A percentile compares a stretch with the other conserved stretches of the same genome.
Conservation (phyloP, 768 basidiomycete species). For the Rhodocollybia butyracea region DNA sequence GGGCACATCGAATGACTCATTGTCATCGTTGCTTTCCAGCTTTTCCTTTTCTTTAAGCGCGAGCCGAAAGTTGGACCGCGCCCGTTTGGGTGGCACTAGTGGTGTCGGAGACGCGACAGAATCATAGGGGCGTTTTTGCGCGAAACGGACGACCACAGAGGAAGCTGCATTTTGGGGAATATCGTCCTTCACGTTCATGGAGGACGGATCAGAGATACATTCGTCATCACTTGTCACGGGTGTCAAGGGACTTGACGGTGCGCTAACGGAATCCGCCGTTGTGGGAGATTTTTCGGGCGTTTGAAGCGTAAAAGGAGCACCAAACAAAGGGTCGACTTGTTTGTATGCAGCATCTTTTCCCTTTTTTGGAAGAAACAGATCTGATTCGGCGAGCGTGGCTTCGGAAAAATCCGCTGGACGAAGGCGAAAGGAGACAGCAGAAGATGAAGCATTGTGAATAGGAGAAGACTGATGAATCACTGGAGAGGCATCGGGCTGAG, state of each 20-base stretch:
- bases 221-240: conserved; percentile 9
- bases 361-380: not conserved
- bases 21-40: not conserved
- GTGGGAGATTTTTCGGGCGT: conserved; percentile 7
- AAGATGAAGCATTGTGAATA: not conserved
- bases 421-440: not conserved
- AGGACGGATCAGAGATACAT: conserved; percentile 4
- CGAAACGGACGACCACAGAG: not conserved
- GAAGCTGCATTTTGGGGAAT: not conserved
- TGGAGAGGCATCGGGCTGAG: conserved; percentile 1
- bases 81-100: not conserved
- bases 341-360: not conserved
- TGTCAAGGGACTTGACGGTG: conserved; percentile 1
- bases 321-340: conserved; percentile 3
- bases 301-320: conserved; percentile 5
- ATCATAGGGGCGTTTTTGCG: not conserved
- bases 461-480: not conserved
- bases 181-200: conserved; percentile 1
- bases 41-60: conserved; percentile 1
- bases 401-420: not conserved
- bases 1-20: not conserved
- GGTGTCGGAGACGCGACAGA: not conserved
- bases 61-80: conserved; percentile 1
- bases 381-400: not conserved
- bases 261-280: not conserved